phyloP scores from a whole-genome alignment of 495 filamentous ascomycete species.

The Cercophora sp. region DNA sequence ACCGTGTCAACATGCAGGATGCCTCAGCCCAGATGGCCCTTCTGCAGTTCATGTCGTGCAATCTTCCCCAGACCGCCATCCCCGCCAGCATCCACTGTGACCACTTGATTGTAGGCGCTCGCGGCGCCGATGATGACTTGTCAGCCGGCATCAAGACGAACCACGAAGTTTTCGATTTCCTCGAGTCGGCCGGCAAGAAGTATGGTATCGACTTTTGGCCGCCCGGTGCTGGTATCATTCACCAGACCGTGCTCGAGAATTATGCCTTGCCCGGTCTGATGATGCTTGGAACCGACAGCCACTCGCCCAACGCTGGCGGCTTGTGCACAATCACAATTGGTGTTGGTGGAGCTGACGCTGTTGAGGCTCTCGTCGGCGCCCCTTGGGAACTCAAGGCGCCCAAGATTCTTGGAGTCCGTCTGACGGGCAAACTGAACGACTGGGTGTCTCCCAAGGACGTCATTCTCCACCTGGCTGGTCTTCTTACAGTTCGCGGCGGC shows the following conservation, averaged over 20 bases:
- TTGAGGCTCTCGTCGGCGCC: slow-evolving; percentile 92
- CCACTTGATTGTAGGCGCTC: slow-evolving; percentile 95
- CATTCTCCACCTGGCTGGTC: slow-evolving; percentile 83
- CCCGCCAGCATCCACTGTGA: slow-evolving; percentile 98
- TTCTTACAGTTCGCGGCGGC: slow-evolving; percentile 88
- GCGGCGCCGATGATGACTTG: slow-evolving; percentile 84
- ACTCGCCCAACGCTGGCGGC: slow-evolving; percentile 94
- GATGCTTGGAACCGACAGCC: slow-evolving; percentile 99
- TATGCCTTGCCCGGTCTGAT: slow-evolving; percentile 95
- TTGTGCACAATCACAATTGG: slow-evolving; percentile 93
- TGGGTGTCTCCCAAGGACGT: slow-evolving; percentile 96
- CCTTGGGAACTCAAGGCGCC: slow-evolving; percentile 98
- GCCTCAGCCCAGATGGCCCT: slow-evolving; percentile 97
- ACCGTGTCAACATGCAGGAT: slow-evolving; percentile 98
- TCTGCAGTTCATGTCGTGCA: slow-evolving; percentile 97
- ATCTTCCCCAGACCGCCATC: slow-evolving; percentile 84
- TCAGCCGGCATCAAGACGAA: slow-evolving; percentile 85
- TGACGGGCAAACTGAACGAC: slow-evolving; percentile 78
- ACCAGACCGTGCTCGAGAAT: slow-evolving; percentile 97
- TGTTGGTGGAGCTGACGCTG: slow-evolving; percentile 95
- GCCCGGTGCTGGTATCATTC: slow-evolving; percentile 97
- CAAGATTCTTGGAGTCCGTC: slow-evolving; percentile 77
- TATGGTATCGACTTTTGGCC: slow-evolving; percentile 99
- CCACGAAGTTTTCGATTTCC: slow-evolving; percentile 94
- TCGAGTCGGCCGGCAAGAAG: slow-evolving; percentile 89